Base-by-base conservation (phyloP, 2,329 filamentous ascomycete species). In the Cadophora gregata region DNA sequence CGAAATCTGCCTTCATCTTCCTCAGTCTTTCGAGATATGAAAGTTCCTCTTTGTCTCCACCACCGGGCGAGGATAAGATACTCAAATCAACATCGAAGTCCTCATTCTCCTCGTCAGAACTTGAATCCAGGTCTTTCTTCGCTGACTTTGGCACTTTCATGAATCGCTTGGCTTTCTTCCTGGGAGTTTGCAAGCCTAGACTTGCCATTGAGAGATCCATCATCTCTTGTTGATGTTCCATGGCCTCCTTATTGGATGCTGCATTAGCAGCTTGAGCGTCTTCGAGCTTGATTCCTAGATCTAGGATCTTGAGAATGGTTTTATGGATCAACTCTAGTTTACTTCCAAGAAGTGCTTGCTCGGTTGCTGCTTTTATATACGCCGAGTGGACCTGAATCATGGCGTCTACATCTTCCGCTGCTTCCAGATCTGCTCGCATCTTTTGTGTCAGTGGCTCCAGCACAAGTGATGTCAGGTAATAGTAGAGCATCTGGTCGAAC, bases 391-490 rank as follows among this genome's bases (percentile, higher is more conserved):
- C 83, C 1, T 79, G 79, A 29, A 93, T 88, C 92, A 97, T 96
- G 29, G 85, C 85, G 75, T 97, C 93, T 10, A 97, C 87, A 71
- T 95, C 93, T 29, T 85, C 82, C 0, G 92, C 88, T 6, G 81
- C 79, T 16, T 79, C 78, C 61, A 97, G 83, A 0, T 84, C 81
- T 2, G 78, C 76, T 6, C 80, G 80, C 80, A 97, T 85, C 33
- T 82, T 80, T 1, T 78, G 74, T 1, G 84, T 86, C 25, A 88
- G 83, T 0, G 88, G 86, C 0, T 84, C 85, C 0, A 97, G 82
- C 1, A 94, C 91, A 1, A 93, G 84, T 19, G 88, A 90, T 3
- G 88, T 89, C 4, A 97, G 80, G 75, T 97, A 96, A 9, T 89
- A 88, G 73, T 93, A 90, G 1, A 97, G 74, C 0, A 85, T 87